Evolutionary conservation across 345 rosid genomes (phyloP), one percentile per base, ranked within the genome.

Genomic region (Moricandia arvensis): DNA sequence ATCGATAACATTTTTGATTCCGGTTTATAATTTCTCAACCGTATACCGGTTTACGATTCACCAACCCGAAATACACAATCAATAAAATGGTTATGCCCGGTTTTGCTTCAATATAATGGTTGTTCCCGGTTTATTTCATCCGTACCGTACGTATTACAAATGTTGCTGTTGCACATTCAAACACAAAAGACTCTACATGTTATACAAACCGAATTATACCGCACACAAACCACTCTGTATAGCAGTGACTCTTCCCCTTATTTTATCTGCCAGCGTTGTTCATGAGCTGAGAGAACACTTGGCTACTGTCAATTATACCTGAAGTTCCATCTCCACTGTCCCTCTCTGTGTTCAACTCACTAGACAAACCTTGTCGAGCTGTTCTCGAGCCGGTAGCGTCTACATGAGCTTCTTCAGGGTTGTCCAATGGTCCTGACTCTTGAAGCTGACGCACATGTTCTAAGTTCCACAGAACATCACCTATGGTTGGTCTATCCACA

Each of bases 381-480:
- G 62, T 43, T 35, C 74, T 59, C 8, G 83, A 61, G 12, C 78
- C 69, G 1, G 13, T 30, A 18, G 10, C 0, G 24, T 38, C 33
- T 68, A 29, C 71, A 63, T 27, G 0, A 15, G 8, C 72, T 27
- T 82, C 86, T 0, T 13, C 75, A 60, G 86, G 77, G 61, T 83
- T 81, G 33, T 51, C 77, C 13, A 80, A 30, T 2, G 82, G 71
- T 35, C 84, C 83, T 17, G 96, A 86, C 79, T 88, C 93, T 70
- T 92, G 97, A 80, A 91, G 88, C 83, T 88, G 96, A 64, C 90
- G 90, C 10, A 82, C 86, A 63, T 83, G 76, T 72, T 94, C 98
- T 73, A 94, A 84, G 69, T 91, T 94, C 98, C 98, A 94, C 38
- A 94, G 51, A 43, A 94, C 97, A 80, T 91, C 98, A 2, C 98